Evolutionary conservation across 164 flowering plant species (phyloP).

Genomic region (Piper longum): DNA sequence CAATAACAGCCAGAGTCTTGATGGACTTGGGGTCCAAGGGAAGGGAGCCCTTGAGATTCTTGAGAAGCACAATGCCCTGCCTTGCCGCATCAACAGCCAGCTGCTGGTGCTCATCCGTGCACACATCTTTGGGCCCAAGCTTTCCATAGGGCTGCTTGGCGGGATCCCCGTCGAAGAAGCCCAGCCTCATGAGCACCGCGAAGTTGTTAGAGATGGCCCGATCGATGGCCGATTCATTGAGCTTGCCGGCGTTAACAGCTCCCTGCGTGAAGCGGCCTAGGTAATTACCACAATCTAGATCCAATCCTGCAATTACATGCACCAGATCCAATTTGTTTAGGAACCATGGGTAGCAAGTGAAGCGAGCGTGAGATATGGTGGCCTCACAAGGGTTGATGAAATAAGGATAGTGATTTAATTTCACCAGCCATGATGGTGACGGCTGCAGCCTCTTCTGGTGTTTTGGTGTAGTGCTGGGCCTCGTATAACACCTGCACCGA

Average conservation of each 20-base stretch:
- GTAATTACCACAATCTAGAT: constrained; percentile 67
- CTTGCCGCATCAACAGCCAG: constrained; percentile 80
- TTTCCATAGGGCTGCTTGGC: constrained; percentile 47
- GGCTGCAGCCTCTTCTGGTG: constrained; percentile 91
- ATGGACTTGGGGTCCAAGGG: constrained; percentile 53
- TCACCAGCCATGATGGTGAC: constrained; percentile 53
- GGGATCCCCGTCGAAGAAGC: constrained; percentile 82
- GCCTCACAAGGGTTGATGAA: not conserved
- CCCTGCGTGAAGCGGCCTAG: constrained; percentile 45
- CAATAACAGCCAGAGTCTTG: constrained; percentile 75
- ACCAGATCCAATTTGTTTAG: not conserved
- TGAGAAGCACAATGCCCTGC: constrained; percentile 85
- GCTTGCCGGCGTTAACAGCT: constrained; percentile 44
- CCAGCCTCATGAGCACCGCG: constrained; percentile 65
- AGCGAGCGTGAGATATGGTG: not conserved
- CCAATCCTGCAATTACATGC: constrained; percentile 39
- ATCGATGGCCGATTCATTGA: constrained; percentile 44
- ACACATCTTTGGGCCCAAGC: constrained; percentile 73
- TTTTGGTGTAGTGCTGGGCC: constrained; percentile 61
- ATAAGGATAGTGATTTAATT: not conserved
- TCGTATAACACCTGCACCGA: constrained; percentile 62
- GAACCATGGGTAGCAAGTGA: not conserved
- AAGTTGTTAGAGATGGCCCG: constrained; percentile 53
- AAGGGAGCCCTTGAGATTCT: constrained; percentile 43
- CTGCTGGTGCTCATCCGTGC: constrained; percentile 45